Conservation (phyloP, 352 stramenopile species). For the Phytopythium oedochilum region DNA sequence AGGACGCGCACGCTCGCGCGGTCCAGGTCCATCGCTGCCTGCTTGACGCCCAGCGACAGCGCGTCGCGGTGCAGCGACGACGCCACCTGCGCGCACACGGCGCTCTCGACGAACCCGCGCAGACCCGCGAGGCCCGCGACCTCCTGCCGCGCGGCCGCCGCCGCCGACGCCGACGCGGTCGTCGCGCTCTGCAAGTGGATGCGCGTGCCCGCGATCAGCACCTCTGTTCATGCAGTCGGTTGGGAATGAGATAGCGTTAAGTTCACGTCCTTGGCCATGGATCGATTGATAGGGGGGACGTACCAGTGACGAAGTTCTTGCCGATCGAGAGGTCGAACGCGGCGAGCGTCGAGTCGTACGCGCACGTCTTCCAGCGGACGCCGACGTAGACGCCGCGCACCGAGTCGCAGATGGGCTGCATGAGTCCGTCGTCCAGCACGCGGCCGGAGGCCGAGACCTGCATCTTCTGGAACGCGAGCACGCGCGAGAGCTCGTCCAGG, state of each 20-base stretch:
- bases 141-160: slow-evolving; percentile 48
- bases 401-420: slow-evolving; percentile 81
- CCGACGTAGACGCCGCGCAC: slow-evolving; percentile 73
- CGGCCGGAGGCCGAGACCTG: slow-evolving; percentile 50
- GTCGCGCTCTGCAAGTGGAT: slow-evolving; percentile 23
- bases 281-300: no score
- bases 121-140: slow-evolving; percentile 55
- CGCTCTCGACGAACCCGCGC: slow-evolving; percentile 66
- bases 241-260: not conserved
- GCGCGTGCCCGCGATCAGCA: slow-evolving; percentile 70
- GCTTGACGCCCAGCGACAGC: slow-evolving; percentile 68
- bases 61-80: slow-evolving; percentile 64
- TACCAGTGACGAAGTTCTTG: slow-evolving; percentile 79
- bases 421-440: slow-evolving; percentile 70
- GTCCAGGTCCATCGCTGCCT: slow-evolving; percentile 74
- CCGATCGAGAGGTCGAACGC: slow-evolving; percentile 79
- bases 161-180: slow-evolving; percentile 41
- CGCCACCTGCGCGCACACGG: slow-evolving; percentile 73
- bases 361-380: slow-evolving; percentile 77
- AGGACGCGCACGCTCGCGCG: slow-evolving; percentile 70
- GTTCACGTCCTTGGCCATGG: no score
- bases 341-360: slow-evolving; percentile 69
- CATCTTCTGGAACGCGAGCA: slow-evolving; percentile 55
- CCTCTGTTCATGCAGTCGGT: slow-evolving; percentile 26
- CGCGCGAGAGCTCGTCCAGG: slow-evolving; percentile 61